phyloP scores from a whole-genome alignment of 345 rosid species.

The Salix brachista region DNA sequence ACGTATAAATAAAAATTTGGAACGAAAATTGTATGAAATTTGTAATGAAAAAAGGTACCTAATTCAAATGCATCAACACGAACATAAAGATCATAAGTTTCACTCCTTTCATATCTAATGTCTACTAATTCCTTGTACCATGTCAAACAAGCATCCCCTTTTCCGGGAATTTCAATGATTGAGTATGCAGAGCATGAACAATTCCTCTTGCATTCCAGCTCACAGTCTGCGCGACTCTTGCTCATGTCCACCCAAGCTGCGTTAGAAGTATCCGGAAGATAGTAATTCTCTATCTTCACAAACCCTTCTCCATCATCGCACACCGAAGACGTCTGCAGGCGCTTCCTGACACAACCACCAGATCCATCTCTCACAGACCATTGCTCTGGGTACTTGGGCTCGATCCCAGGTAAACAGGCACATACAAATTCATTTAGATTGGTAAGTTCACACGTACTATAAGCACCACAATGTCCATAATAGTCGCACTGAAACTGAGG shows the following conservation, averaged over 20 bases:
- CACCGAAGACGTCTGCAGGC: not conserved
- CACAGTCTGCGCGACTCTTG: not conserved
- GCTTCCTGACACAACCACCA: constrained; percentile 10
- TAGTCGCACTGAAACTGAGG: not conserved
- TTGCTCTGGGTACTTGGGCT: not conserved
- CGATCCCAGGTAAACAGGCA: constrained; percentile 1
- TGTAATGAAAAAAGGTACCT: not conserved
- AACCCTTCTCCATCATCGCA: not conserved
- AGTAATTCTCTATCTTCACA: not conserved
- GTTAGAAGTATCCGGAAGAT: not conserved
- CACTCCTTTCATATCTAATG: not conserved
- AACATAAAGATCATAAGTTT: constrained; percentile 8
- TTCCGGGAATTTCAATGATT: constrained; percentile 4
- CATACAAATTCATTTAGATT: not conserved
- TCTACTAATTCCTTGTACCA: constrained; percentile 11
- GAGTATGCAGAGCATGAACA: constrained; percentile 11
- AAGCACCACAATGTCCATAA: constrained; percentile 17
- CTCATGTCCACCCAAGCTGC: not conserved
- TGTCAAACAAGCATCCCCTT: constrained; percentile 4
- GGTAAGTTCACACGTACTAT: not conserved
- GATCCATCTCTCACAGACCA: constrained; percentile 8
- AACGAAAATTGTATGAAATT: too few species aligned
- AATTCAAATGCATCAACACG: constrained; percentile 13
- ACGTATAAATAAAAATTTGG: too few species aligned
- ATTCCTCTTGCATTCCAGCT: not conserved